These are phyloP conservation scores for Pyricularia sp. DNA, from an alignment of 2,329 filamentous ascomycete genomes.

Conservation along the genomic window DNA sequence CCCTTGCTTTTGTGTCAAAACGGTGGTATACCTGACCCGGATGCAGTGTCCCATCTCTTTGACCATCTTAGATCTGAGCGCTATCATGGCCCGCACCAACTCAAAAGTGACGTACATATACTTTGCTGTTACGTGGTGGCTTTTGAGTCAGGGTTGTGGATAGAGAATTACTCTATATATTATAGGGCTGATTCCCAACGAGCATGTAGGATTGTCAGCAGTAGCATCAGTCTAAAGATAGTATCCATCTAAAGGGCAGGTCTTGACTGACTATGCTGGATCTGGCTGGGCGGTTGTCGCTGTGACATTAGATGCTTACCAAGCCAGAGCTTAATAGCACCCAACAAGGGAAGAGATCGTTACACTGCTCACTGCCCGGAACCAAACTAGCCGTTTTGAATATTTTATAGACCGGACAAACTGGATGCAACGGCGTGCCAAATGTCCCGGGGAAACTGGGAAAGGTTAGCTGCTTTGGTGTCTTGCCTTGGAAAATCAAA, in stretches of 20 bases:
- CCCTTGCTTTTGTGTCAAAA: neutral
- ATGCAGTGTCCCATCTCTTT: neutral
- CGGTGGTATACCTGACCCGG: neutral
- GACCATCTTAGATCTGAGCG: neutral
- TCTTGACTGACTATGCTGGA: neutral
- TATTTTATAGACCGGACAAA: no score
- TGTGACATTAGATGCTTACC: neutral
- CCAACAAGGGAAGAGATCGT: neutral
- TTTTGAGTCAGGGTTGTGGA: neutral
- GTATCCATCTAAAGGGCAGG: neutral
- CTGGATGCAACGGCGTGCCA: neutral
- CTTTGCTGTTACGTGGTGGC: neutral
- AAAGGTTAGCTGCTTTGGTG: neutral
- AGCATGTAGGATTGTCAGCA: neutral
- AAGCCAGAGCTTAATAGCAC: neutral
- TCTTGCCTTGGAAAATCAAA: neutral
- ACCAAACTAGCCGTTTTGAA: neutral
- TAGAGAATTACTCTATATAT: neutral
- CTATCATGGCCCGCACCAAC: neutral
- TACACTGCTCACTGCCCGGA: neutral
- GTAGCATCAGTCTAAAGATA: neutral
- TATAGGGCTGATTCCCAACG: neutral
- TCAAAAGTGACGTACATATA: neutral
- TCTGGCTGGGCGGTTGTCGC: neutral
- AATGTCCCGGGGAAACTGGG: neutral